A percentile compares a stretch with the other conserved stretches of the same genome.
phyloP scores from a whole-genome alignment of 768 basidiomycete species.

The Amyloporia xantha region DNA sequence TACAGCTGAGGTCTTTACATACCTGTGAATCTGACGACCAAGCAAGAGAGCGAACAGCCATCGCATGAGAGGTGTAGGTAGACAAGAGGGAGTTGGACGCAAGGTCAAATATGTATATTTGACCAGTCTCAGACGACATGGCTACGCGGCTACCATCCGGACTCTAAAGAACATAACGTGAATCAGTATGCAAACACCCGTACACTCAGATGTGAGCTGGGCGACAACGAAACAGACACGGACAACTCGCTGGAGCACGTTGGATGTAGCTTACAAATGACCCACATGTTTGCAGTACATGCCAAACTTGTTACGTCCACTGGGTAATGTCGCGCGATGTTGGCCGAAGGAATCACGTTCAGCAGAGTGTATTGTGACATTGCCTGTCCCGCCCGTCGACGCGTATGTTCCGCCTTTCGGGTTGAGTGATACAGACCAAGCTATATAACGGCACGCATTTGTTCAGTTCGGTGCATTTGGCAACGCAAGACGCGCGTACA shows the following conservation, averaged over 20 bases:
- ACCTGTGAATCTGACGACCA: conserved; percentile 92
- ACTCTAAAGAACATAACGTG: conserved; percentile 45
- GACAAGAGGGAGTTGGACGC: conserved; percentile 57
- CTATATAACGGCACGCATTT: conserved; percentile 31
- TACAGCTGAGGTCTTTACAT: conserved; percentile 20
- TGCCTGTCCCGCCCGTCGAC: conserved; percentile 66
- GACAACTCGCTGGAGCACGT: conserved; percentile 6
- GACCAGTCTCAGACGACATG: conserved; percentile 79
- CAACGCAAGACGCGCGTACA: background rate
- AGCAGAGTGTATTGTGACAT: conserved; percentile 68
- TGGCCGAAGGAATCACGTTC: conserved; percentile 60
- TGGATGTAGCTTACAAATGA: conserved; percentile 11
- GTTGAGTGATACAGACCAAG: conserved; percentile 81
- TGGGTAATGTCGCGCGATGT: conserved; percentile 48
- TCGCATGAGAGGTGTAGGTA: conserved; percentile 84
- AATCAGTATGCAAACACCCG: background rate
- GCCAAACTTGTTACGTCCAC: conserved; percentile 72
- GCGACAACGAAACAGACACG: conserved; percentile 2
- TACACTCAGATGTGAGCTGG: background rate
- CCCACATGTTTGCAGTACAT: conserved; percentile 67
- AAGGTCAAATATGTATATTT: conserved; percentile 80
- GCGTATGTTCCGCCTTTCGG: conserved; percentile 71
- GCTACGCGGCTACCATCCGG: conserved; percentile 83
- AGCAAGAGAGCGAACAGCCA: conserved; percentile 78
- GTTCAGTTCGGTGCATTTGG: too few species aligned